Conservation (phyloP, 2,329 filamentous ascomycete species). For the Trichoderma atroviride region DNA sequence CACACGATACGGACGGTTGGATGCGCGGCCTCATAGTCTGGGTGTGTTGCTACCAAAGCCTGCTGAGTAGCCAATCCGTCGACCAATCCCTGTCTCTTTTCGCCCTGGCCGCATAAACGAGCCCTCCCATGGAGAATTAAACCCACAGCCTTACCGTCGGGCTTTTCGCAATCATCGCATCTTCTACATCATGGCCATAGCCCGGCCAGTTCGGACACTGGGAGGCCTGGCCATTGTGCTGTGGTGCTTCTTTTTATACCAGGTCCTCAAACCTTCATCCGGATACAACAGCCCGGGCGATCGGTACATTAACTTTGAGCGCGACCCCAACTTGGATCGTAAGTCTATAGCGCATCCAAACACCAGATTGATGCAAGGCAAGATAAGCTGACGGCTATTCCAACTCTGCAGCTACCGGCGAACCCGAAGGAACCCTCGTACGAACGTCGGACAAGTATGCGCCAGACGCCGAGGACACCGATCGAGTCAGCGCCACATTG, state of each 20-base stretch:
- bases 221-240: slow-evolving; percentile 70
- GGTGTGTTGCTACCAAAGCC: background rate
- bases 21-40: slow-evolving; percentile 4
- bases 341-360: slow-evolving; percentile 41
- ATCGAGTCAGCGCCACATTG: slow-evolving; percentile 90
- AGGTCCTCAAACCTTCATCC: slow-evolving; percentile 65
- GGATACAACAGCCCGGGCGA: slow-evolving; percentile 47
- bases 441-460: slow-evolving; percentile 77
- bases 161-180: slow-evolving; percentile 7
- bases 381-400: slow-evolving; percentile 27
- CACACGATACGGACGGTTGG: slow-evolving; percentile 2
- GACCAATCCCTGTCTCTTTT: background rate
- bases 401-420: slow-evolving; percentile 67
- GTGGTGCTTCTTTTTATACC: slow-evolving; percentile 78
- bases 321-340: slow-evolving; percentile 89
- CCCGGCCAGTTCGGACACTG: slow-evolving; percentile 80
- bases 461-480: slow-evolving; percentile 71
- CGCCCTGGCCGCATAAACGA: background rate
- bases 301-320: slow-evolving; percentile 61
- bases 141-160: background rate
- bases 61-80: background rate
- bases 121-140: slow-evolving; percentile 19
- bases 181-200: slow-evolving; percentile 70
- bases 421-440: slow-evolving; percentile 76
- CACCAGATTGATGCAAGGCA: background rate